Conservation (phyloP, 2,329 filamentous ascomycete species). For the Coniochaeta sp. region DNA sequence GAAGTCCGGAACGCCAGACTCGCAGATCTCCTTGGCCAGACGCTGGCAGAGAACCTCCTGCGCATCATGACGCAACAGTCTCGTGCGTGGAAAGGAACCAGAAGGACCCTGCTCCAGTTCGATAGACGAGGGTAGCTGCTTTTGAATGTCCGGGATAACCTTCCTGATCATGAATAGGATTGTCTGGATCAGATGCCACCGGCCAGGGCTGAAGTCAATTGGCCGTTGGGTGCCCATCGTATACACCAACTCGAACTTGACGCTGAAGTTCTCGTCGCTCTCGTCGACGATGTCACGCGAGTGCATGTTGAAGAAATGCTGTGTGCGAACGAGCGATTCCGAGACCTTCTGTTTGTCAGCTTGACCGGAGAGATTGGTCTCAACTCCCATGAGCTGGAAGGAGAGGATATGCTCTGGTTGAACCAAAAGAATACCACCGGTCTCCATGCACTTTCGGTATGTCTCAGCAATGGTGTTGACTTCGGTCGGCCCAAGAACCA, state of each 20-base stretch:
- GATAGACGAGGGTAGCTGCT: conserved; percentile 27
- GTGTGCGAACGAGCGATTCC: conserved; percentile 26
- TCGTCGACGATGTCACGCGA: conserved; percentile 57
- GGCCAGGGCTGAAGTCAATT: conserved; percentile 43
- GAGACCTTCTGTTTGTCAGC: conserved; percentile 22
- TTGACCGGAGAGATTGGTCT: conserved; percentile 31
- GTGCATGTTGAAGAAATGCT: conserved; percentile 34
- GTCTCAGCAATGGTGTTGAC: conserved; percentile 28
- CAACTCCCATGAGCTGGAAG: conserved; percentile 54
- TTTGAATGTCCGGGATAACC: conserved; percentile 21
- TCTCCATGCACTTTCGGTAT: conserved; percentile 36
- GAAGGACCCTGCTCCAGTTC: conserved; percentile 26
- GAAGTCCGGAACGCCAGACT: not conserved
- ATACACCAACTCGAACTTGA: conserved; percentile 57
- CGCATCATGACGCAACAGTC: not conserved
- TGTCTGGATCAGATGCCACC: conserved; percentile 51
- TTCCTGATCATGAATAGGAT: conserved; percentile 37
- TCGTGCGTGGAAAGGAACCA: conserved; percentile 19
- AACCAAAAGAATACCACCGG: conserved; percentile 49
- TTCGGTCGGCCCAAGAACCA: conserved; percentile 24
- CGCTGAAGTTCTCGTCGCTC: conserved; percentile 56
- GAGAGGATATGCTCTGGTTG: conserved; percentile 61
- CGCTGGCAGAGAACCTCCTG: not conserved
- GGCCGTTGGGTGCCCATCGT: conserved; percentile 47
- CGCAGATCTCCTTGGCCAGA: not conserved